Evolutionary conservation across 176 grass and related monocot genomes (phyloP), one percentile per base, ranked within the genome.

Genomic region (Bonia amplexicaulis): DNA sequence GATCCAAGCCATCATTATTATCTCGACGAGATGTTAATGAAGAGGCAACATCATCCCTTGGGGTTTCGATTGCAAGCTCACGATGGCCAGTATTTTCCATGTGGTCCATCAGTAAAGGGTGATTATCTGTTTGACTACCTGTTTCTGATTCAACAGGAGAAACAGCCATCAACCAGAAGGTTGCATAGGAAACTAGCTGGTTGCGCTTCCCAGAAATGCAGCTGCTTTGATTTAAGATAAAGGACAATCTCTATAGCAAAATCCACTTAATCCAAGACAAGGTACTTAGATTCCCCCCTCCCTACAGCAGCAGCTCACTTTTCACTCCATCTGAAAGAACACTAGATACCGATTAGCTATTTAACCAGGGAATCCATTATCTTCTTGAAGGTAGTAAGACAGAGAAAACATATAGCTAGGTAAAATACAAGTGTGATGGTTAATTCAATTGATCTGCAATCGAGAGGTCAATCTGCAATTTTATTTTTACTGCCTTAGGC

Each of bases 21-120:
- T 85, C 70, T 79, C 47, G 75, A 45, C 15, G 66, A 84, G 84
- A 77, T 63, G 66, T 44, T 3, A 91, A 97, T 6, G 92, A 69
- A 55, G 95, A 95, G 80, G 90, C 82, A 76, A 70, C 71, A 88
- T 74, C 90, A 52, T 83, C 70, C 45, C 62, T 82, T 84, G 95
- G 82, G 71, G 90, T 90, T 76, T 79, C 82, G 11, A 97, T 92
- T 74, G 71, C 74, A 84, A 90, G 87, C 51, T 88, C 87, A 13
- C 60, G 70, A 61, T 68, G 63, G 82, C 68, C 71, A 26, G 64
- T 79, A 71, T 58, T 85, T 85, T 87, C 85, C 69, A 77, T 46
- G 53, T 54, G 80, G 35, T 94, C 82, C 82, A 90, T 91, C 48
- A 90, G 77, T 79, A 91, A 89, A 82, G 86, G 81, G 54, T 80